phyloP scores from a whole-genome alignment of 2,329 filamentous ascomycete species.

The Aspergillus costaricaensis region DNA sequence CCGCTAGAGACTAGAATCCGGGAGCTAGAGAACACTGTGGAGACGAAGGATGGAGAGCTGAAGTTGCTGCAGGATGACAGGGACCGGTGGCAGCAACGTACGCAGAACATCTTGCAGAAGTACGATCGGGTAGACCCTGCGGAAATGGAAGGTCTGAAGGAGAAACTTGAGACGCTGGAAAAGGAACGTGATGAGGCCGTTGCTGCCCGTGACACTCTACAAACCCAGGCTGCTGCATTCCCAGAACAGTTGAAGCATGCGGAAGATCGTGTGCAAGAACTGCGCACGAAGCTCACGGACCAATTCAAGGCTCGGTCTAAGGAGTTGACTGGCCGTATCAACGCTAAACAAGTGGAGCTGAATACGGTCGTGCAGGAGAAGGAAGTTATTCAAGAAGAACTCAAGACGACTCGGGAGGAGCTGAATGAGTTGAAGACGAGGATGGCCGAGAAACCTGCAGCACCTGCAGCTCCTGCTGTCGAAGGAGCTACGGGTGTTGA shows the following conservation, averaged over 20 bases:
- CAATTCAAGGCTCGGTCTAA: slow-evolving; percentile 59
- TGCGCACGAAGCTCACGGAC: slow-evolving; percentile 48
- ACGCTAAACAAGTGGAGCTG: slow-evolving; percentile 53
- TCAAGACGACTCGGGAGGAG: slow-evolving; percentile 64
- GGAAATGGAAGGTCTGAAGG: slow-evolving; percentile 86
- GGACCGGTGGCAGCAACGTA: slow-evolving; percentile 93
- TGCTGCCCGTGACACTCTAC: slow-evolving; percentile 52
- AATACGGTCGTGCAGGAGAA: slow-evolving; percentile 62
- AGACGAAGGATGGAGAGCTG: slow-evolving; percentile 82
- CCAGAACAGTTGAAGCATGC: slow-evolving; percentile 51
- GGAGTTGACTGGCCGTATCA: slow-evolving; percentile 66
- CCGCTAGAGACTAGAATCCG: slow-evolving; percentile 78
- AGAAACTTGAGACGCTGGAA: slow-evolving; percentile 68
- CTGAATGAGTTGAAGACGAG: slow-evolving; percentile 54
- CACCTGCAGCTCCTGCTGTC: slow-evolving; percentile 29
- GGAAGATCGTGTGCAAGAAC: slow-evolving; percentile 54
- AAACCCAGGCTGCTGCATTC: slow-evolving; percentile 52
- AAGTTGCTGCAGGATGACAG: slow-evolving; percentile 87
- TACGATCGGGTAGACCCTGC: slow-evolving; percentile 94
- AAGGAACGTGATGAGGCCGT: slow-evolving; percentile 68
- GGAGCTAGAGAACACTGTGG: slow-evolving; percentile 78
- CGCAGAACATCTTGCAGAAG: slow-evolving; percentile 91
- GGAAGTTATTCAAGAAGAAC: slow-evolving; percentile 66
- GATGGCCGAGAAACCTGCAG: slow-evolving; percentile 49
- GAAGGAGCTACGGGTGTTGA: slow-evolving; percentile 54